phyloP scores from a whole-genome alignment of 192 early-diverging fungal species.

The Mortierella claussenii region DNA sequence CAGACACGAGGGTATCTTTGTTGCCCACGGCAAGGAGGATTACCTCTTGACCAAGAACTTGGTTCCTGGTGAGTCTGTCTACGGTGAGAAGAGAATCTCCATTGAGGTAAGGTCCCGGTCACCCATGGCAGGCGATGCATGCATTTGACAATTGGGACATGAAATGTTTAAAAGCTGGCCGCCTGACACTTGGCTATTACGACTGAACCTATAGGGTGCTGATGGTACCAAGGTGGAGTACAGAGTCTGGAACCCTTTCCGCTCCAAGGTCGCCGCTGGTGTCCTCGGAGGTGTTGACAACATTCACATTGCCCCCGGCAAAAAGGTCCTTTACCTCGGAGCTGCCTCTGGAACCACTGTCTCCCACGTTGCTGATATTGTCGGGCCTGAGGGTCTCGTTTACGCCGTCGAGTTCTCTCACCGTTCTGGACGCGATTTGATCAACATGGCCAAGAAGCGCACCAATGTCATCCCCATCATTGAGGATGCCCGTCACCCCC shows the following conservation, averaged over 20 bases:
- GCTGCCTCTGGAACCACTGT: conserved; percentile 95
- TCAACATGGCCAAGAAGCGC: conserved; percentile 99
- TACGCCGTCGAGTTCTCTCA: conserved; percentile 99
- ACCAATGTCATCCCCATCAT: conserved; percentile 90
- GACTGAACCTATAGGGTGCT: conserved; percentile 70
- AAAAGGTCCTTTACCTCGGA: conserved; percentile 98
- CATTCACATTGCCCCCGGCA: conserved; percentile 93
- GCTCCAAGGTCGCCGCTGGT: conserved; percentile 98
- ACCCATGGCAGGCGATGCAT: background rate
- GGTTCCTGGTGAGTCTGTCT: conserved; percentile 95
- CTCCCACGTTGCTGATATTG: conserved; percentile 97
- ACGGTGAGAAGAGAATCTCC: conserved; percentile 98
- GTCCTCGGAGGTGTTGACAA: conserved; percentile 96
- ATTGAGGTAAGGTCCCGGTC: conserved; percentile 77
- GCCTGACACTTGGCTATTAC: too few relatives aligned
- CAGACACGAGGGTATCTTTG: conserved; percentile 93
- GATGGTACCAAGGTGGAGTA: conserved; percentile 98
- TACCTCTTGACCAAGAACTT: conserved; percentile 98
- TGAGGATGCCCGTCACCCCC: conserved; percentile 99
- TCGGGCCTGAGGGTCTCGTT: conserved; percentile 95
- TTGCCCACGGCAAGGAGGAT: conserved; percentile 99
- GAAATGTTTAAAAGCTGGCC: too few relatives aligned
- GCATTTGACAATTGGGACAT: too few relatives aligned
- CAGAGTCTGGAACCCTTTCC: conserved; percentile 99
- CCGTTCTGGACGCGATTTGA: conserved; percentile 97